Percentiles rank a stretch among this genome's conserved stretches.
Conservation (phyloP, 2,329 filamentous ascomycete species). For the Alternaria panax region DNA sequence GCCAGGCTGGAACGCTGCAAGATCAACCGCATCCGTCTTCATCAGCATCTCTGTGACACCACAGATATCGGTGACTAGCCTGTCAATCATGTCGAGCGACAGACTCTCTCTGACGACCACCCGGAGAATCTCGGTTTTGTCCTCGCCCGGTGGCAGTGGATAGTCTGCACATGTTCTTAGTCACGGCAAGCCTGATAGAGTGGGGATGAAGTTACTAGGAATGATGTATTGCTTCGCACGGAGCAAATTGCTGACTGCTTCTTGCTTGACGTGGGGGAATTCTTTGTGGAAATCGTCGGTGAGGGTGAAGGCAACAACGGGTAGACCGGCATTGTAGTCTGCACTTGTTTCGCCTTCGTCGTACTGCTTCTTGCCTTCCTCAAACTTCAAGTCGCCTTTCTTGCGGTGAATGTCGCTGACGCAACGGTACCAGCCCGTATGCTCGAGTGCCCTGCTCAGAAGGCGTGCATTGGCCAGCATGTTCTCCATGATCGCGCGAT, state of each 20-base stretch:
- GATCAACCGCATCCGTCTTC: slow-evolving; percentile 59
- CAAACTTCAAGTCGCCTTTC: slow-evolving; percentile 56
- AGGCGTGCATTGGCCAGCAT: slow-evolving; percentile 70
- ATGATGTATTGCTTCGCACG: slow-evolving; percentile 75
- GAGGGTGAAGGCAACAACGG: slow-evolving; percentile 72
- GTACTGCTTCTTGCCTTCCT: slow-evolving; percentile 53
- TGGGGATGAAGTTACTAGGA: slow-evolving; percentile 59
- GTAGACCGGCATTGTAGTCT: slow-evolving; percentile 69
- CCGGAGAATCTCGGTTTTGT: slow-evolving; percentile 70
- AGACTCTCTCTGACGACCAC: slow-evolving; percentile 72
- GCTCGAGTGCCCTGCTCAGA: slow-evolving; percentile 68
- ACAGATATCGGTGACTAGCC: slow-evolving; percentile 67
- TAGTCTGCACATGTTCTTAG: slow-evolving; percentile 59
- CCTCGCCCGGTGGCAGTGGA: slow-evolving; percentile 67
- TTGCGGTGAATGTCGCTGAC: slow-evolving; percentile 71
- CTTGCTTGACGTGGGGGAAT: slow-evolving; percentile 70
- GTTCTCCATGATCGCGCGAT: slow-evolving; percentile 69
- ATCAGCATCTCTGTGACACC: slow-evolving; percentile 68
- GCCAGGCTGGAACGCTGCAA: slow-evolving; percentile 57
- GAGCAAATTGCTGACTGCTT: slow-evolving; percentile 67
- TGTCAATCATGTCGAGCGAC: slow-evolving; percentile 71
- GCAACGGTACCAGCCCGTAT: slow-evolving; percentile 67
- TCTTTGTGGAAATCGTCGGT: slow-evolving; percentile 65
- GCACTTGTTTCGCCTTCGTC: slow-evolving; percentile 60
- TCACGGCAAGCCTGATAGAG: background rate